These are phyloP conservation scores for Lindgomyces ingoldianus DNA, from an alignment of 495 filamentous ascomycete species.

Conservation along the genomic window DNA sequence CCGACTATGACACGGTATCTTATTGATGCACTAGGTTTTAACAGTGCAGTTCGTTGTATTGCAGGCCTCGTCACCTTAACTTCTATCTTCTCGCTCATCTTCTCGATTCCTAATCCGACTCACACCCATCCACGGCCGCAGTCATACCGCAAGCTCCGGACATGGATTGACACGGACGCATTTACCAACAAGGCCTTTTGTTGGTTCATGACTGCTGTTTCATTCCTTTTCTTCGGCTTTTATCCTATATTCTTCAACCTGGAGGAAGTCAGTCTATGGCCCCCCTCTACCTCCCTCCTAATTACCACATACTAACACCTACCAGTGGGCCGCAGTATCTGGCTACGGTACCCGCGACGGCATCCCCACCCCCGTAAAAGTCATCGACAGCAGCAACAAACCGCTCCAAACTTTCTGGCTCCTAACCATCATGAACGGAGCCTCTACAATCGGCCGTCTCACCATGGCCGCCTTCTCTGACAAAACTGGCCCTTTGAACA, in stretches of 20 bases:
- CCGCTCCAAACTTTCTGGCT: conserved; percentile 49
- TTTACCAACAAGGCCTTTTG: conserved; percentile 42
- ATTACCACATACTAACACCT: too few relatives aligned
- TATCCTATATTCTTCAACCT: conserved; percentile 52
- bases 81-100: conserved; percentile 41
- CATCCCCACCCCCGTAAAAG: neutral
- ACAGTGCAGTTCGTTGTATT: conserved; percentile 40
- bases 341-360: conserved; percentile 43
- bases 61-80: conserved; percentile 39
- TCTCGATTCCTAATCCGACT: conserved; percentile 42
- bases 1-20: conserved; percentile 46
- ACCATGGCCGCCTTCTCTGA: conserved; percentile 36
- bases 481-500: conserved; percentile 43
- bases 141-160: conserved; percentile 24
- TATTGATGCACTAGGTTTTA: conserved; percentile 42
- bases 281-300: neutral
- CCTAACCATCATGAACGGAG: conserved; percentile 49
- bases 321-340: conserved; percentile 45
- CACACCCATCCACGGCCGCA: conserved; percentile 33
- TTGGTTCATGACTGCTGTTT: conserved; percentile 42
- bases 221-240: conserved; percentile 50
- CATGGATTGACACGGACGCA: conserved; percentile 45
- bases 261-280: conserved; percentile 41
- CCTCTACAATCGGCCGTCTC: conserved; percentile 45
- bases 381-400: conserved; percentile 21